Conservation (phyloP, 2,329 filamentous ascomycete species). For the Purpureocillium lavendulum region DNA sequence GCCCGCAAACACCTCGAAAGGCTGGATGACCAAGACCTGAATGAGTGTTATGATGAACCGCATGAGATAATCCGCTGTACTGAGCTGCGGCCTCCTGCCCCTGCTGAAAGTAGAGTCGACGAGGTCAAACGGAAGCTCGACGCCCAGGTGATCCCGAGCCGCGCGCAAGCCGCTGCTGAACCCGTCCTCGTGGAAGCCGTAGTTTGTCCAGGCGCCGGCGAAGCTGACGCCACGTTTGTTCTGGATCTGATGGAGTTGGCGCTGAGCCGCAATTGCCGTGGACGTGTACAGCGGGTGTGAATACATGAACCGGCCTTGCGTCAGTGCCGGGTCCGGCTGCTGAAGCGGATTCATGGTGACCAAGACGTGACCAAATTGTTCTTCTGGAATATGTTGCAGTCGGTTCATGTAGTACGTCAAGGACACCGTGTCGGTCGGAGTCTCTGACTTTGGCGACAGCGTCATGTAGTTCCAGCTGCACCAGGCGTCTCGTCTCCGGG, state of each 20-base stretch:
- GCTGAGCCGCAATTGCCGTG: constrained; percentile 37
- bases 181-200: constrained; percentile 79
- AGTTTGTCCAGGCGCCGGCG: constrained; percentile 76
- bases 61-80: too few relatives aligned
- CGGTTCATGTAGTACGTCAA: constrained; percentile 84
- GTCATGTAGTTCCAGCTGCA: constrained; percentile 76
- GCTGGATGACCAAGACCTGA: too few relatives aligned
- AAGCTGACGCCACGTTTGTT: constrained; percentile 72
- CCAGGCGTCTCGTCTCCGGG: constrained; percentile 56
- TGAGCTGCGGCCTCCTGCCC: too few relatives aligned
- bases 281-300: too few relatives aligned
- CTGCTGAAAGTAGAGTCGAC: too few relatives aligned
- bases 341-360: constrained; percentile 73
- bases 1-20: too few relatives aligned
- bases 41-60: too few relatives aligned
- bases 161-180: constrained; percentile 69
- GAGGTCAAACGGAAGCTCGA: constrained; percentile 60
- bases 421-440: constrained; percentile 53
- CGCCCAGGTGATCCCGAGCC: constrained; percentile 63
- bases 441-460: constrained; percentile 43
- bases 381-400: constrained; percentile 62
- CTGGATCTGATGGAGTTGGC: constrained; percentile 59
- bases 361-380: constrained; percentile 61
- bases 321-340: constrained; percentile 40
- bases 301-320: too few relatives aligned